Percentiles rank a stretch among this genome's conserved stretches.
Conservation (phyloP, 2,329 filamentous ascomycete genomes). For the Calonectria honghensis region DNA sequence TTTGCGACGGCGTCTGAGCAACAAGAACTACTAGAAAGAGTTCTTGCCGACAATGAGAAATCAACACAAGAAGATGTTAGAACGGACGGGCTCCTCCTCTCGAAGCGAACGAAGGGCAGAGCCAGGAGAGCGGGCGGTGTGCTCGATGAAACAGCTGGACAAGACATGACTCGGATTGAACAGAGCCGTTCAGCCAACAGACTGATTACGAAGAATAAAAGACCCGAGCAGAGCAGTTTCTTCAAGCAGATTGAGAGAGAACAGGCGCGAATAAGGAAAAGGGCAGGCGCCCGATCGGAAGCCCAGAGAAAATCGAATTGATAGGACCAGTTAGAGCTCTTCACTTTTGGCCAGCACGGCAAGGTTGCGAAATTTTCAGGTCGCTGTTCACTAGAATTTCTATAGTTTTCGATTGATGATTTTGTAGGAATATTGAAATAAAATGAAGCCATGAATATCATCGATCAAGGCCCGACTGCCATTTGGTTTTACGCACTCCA, state of each 20-base stretch:
- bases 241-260: constrained; percentile 50
- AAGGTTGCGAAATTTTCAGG: background rate
- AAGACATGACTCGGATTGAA: constrained; percentile 26
- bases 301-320: background rate
- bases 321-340: too few relatives aligned
- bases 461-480: background rate
- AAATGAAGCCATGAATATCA: background rate
- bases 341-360: too few relatives aligned
- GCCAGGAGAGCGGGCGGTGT: background rate
- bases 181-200: constrained; percentile 7
- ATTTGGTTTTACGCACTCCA: too few relatives aligned
- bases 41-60: constrained; percentile 84
- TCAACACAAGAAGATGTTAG: constrained; percentile 29
- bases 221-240: constrained; percentile 41
- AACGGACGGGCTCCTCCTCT: constrained; percentile 24
- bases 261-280: background rate
- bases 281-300: background rate
- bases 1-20: constrained; percentile 84
- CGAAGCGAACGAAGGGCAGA: constrained; percentile 10
- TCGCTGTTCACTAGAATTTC: background rate
- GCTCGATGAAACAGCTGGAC: constrained; percentile 32
- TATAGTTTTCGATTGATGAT: too few relatives aligned
- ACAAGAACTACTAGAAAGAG: constrained; percentile 86
- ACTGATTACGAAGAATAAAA: constrained; percentile 37
- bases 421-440: background rate